Evolutionary conservation across 768 basidiomycete genomes (phyloP), one percentile per base, ranked within the genome.

Genomic region (Boletus barrowsii): DNA sequence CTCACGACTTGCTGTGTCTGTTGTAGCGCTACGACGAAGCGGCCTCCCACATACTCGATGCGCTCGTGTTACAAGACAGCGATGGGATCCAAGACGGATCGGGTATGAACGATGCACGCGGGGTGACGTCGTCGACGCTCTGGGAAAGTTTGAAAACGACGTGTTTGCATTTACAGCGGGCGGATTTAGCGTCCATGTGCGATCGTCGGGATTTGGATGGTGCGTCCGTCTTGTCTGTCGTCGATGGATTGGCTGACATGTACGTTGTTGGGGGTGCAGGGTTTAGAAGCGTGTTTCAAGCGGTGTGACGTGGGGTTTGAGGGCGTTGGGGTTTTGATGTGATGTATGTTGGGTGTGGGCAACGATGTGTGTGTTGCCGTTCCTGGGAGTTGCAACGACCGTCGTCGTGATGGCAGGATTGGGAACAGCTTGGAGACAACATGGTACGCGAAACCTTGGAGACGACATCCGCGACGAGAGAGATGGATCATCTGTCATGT

Each of bases 91-190:
- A 64, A n/a, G 79, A 83, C 30, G 63, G 67, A 8, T 62, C 66
- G 43, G 60, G 75, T 4, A 62, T 69, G 55, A 78, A 80, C 48
- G 78, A 82, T 48, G 75, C 72, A 40, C 84, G 86, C 39, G 90
- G 88, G 9, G 83, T 95, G 43, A 87, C 86, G 3, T 87, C 88
- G 24, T 79, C 78, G 17, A 80, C 87, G 3, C 72, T 98, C 39
- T 98, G 96, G 96, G 90, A 93, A 48, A 90, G 87, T 63, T 72
- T 98, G 59, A 86, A 85, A 72, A 90, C 86, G 39, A 84, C 87
- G 36, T 91, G 90, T 67, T 63, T 93, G 67, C 85, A 93, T 65
- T 78, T 96, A 74, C 84, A 88, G 56, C 75, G 93, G 51, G 72
- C 79, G 5, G 94, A 96, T 68, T 73, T 96, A 39, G 87, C 88